These are phyloP conservation scores for Musa itinerans DNA, from an alignment of 176 grass and related monocot species.

Conservation along the genomic window DNA sequence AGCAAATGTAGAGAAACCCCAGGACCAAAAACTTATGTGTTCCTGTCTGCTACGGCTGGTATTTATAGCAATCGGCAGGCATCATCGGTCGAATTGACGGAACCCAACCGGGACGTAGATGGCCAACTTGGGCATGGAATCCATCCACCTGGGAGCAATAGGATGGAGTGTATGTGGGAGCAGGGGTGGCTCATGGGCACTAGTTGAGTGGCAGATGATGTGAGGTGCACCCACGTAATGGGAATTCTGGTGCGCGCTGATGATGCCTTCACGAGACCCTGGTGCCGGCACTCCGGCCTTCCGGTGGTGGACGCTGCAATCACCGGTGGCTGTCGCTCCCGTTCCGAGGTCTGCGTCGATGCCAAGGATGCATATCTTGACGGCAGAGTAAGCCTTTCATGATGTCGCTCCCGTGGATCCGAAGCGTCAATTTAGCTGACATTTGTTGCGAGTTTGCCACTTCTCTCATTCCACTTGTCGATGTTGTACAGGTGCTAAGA, in stretches of 20 bases:
- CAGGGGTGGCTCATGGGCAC: background rate
- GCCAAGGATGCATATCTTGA: background rate
- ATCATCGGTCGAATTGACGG: background rate
- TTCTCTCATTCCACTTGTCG: background rate
- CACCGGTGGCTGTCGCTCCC: too few species aligned
- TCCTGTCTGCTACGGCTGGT: background rate
- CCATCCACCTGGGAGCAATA: background rate
- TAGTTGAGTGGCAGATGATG: background rate
- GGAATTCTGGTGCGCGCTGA: background rate
- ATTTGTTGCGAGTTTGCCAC: background rate
- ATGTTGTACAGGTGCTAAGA: background rate
- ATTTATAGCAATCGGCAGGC: background rate
- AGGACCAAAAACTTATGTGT: background rate
- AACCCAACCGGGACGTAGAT: too few species aligned
- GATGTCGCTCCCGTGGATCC: background rate
- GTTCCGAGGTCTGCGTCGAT: too few species aligned
- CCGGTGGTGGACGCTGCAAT: too few species aligned
- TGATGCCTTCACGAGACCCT: background rate
- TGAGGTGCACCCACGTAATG: constrained; percentile 1
- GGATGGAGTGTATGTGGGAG: background rate
- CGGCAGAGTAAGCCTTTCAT: background rate
- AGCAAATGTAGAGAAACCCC: background rate
- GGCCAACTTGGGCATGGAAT: too few species aligned
- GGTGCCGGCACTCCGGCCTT: too few species aligned
- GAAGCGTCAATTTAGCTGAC: background rate